These are phyloP conservation scores for Beauveria rudraprayagi DNA, from an alignment of 2,329 filamentous ascomycete genomes.

Conservation along the genomic window DNA sequence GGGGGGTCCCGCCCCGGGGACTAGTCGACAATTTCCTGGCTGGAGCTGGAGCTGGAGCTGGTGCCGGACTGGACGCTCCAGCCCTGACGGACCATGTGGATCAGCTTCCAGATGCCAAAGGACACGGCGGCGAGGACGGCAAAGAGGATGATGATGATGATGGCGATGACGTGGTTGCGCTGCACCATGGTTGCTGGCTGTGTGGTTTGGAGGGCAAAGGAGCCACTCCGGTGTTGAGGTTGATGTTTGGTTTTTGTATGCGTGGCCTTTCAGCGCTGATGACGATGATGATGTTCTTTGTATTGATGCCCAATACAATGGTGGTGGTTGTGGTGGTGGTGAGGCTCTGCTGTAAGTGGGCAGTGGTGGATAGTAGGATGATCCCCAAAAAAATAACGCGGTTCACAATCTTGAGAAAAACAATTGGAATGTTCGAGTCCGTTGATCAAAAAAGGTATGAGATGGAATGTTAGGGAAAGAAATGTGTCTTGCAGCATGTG, in stretches of 20 bases:
- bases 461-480: neutral
- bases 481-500: too few species aligned
- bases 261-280: neutral
- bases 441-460: neutral
- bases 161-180: conserved; percentile 59
- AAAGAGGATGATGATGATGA: conserved; percentile 62
- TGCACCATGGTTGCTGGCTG: conserved; percentile 44
- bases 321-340: neutral
- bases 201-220: neutral
- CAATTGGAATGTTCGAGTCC: neutral
- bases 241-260: neutral
- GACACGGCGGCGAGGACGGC: conserved; percentile 51
- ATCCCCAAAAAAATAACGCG: neutral
- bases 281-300: neutral
- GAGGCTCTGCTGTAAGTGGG: neutral
- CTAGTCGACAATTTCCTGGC: conserved; percentile 18
- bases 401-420: neutral
- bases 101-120: conserved; percentile 56
- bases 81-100: conserved; percentile 40
- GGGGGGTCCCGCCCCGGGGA: neutral
- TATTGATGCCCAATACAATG: conserved; percentile 2
- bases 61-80: conserved; percentile 31
- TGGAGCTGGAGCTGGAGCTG: conserved; percentile 20
- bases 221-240: conserved; percentile 1
- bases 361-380: neutral